Base-by-base conservation (phyloP, 495 filamentous ascomycete species). In the Lasiosphaeriaceae sp. region DNA sequence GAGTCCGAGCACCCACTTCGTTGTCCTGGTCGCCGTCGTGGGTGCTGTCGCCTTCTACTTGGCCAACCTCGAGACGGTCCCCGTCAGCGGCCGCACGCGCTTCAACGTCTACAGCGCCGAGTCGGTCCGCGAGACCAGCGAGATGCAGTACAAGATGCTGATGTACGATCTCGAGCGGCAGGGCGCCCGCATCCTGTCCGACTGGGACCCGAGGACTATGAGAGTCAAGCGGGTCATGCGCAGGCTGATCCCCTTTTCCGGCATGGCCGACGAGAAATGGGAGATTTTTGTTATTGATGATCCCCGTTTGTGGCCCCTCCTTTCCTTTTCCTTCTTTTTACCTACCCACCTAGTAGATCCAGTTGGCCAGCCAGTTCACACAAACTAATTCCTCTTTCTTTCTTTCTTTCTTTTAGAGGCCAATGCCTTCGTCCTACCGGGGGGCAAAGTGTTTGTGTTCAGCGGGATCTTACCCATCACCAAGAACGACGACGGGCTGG, bases 401-500 rank as follows among this genome's bases (percentile, higher is more conserved):
- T 31, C 26, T 9, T 31, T 31, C 26, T 31, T 31, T 9, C 9
- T 31, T 4, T 31, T 31, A 31, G 61, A 76, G 3, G 73, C 68
- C 5, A 97, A 97, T 66, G 93, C 93, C 0, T 96, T 96, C 70
- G 93, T 97, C 0, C 77, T 96, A 39, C 93, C 93, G 2, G 91
- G 90, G 66, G 92, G 92, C 2, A 95, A 96, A 63, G 92, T 97
- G 17, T 96, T 97, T 63, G 92, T 97, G 5, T 96, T 88, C 60
- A 89, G 83, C 35, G 88, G 93, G 19, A 88, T 97, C 19, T 64
- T 97, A 45, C 83, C 83, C 2, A 75, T 96, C 16, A 89, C 88
- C 47, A 53, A 74, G 43, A 82, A 78, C 50, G 89, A 96, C 34
- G 81, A 89, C 61, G 89, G 87, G 0, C 72, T 97, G 17, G 93